A percentile compares a stretch with the other conserved stretches of the same genome.
phyloP scores from a whole-genome alignment of 129 eudicot species.

The Artemisia tridentata region DNA sequence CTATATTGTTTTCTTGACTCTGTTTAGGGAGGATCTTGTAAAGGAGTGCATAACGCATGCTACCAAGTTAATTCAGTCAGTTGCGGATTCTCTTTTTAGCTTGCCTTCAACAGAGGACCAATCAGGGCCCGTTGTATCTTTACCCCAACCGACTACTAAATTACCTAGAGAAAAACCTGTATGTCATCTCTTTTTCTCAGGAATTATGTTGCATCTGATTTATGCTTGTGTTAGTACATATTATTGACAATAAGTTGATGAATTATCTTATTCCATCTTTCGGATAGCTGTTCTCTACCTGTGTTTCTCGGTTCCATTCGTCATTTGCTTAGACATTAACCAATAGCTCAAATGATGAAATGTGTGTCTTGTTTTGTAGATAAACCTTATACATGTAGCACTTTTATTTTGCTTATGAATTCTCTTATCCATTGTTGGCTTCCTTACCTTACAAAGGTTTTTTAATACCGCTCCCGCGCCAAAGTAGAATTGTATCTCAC shows the following conservation, averaged over 20 bases:
- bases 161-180: slow-evolving; percentile 95
- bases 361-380: not conserved
- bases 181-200: slow-evolving; percentile 15
- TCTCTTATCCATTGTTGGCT: not conserved
- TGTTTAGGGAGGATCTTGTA: slow-evolving; percentile 68
- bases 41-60: slow-evolving; percentile 57
- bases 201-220: not conserved
- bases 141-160: slow-evolving; percentile 78
- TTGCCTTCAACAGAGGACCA: slow-evolving; percentile 70
- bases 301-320: not conserved
- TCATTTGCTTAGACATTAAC: not conserved
- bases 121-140: slow-evolving; percentile 72
- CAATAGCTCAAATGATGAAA: not conserved
- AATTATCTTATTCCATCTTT: not conserved
- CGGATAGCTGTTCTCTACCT: not conserved
- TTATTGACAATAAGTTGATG: not conserved
- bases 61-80: slow-evolving; percentile 72
- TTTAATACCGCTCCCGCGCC: not conserved
- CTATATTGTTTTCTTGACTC: slow-evolving; percentile 10
- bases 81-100: slow-evolving; percentile 80
- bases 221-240: not conserved
- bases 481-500: too few species aligned
- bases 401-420: not conserved
- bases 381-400: too few species aligned
- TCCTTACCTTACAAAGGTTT: not conserved